phyloP scores from a whole-genome alignment of 495 filamentous ascomycete species.

The Aspergillus avenaceus region DNA sequence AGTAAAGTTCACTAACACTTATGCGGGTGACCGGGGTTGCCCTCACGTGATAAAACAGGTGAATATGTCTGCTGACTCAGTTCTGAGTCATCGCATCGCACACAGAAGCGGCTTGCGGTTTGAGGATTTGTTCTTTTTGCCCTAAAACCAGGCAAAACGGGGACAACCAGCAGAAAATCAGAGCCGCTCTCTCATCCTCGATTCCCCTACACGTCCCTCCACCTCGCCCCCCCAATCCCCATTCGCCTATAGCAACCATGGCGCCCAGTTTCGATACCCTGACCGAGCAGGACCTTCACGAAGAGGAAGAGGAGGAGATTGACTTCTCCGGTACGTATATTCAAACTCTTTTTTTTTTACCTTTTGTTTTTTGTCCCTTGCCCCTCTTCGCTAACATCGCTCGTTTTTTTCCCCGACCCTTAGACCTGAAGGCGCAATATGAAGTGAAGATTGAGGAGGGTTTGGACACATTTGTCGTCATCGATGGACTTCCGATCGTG shows the following conservation, averaged over 20 bases:
- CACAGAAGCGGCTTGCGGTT: slow-evolving; percentile 31
- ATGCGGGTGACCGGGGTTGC: slow-evolving; percentile 4
- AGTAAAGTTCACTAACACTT: slow-evolving; percentile 1
- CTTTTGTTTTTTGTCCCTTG: slow-evolving; percentile 21
- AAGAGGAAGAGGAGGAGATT: slow-evolving; percentile 86
- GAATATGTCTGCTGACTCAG: slow-evolving; percentile 22
- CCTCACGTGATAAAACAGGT: slow-evolving; percentile 2
- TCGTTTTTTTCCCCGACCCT: slow-evolving; percentile 3
- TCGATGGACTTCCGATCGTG: slow-evolving; percentile 89
- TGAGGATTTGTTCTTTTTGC: slow-evolving; percentile 37
- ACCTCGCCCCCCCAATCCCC: slow-evolving; percentile 13
- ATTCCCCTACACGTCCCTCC: neutral
- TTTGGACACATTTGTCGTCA: slow-evolving; percentile 89
- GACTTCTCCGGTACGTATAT: slow-evolving; percentile 74
- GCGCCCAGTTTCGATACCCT: slow-evolving; percentile 70
- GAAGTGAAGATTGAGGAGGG: slow-evolving; percentile 95
- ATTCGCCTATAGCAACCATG: slow-evolving; percentile 58
- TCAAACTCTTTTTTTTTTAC: slow-evolving; percentile 15
- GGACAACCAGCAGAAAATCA: slow-evolving; percentile 22
- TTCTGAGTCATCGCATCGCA: slow-evolving; percentile 33
- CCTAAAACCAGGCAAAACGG: slow-evolving; percentile 35
- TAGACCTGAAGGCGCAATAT: slow-evolving; percentile 85
- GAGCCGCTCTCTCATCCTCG: slow-evolving; percentile 13
- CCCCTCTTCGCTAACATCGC: slow-evolving; percentile 19
- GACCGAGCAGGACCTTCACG: slow-evolving; percentile 76